A percentile compares a stretch with the other conserved stretches of the same genome.
These are phyloP conservation scores for Phytophthora sansomeana DNA, from an alignment of 352 stramenopile genomes.

Conservation along the genomic window DNA sequence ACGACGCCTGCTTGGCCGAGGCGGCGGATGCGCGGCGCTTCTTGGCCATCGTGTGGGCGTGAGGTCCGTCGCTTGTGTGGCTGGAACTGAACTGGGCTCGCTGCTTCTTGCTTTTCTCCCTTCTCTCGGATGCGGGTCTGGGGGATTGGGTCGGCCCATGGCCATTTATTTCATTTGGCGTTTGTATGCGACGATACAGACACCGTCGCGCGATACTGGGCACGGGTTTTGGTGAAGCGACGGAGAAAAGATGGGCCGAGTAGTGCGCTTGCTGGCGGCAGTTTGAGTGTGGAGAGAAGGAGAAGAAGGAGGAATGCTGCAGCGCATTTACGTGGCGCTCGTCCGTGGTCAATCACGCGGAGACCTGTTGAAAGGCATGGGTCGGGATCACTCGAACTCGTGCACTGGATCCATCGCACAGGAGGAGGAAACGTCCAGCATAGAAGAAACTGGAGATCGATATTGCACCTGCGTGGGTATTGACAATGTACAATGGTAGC, in stretches of 20 bases:
- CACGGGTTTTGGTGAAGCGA: constrained; percentile 26
- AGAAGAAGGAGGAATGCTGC: background rate
- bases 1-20: constrained; percentile 27
- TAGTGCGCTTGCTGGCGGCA: background rate
- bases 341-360: background rate
- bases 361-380: background rate
- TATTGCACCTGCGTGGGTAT: background rate
- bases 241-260: constrained; percentile 24
- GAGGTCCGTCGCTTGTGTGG: constrained; percentile 13
- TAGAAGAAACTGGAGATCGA: background rate
- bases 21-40: constrained; percentile 41
- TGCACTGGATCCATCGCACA: constrained; percentile 2
- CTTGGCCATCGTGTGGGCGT: constrained; percentile 33
- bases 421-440: background rate
- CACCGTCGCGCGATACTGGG: constrained; percentile 16
- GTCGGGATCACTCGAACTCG: background rate
- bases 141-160: constrained; percentile 17
- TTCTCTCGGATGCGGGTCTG: constrained; percentile 32
- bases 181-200: constrained; percentile 37
- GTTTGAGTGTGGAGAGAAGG: background rate
- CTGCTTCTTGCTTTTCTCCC: constrained; percentile 4
- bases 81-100: constrained; percentile 32
- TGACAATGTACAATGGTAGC: background rate
- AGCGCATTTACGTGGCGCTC: background rate
- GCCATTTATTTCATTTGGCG: constrained; percentile 18